Percentiles rank a stretch among this genome's conserved stretches.
phyloP scores from a whole-genome alignment of 352 stramenopile genomes.

The Phytopythium chamaehyphon region DNA sequence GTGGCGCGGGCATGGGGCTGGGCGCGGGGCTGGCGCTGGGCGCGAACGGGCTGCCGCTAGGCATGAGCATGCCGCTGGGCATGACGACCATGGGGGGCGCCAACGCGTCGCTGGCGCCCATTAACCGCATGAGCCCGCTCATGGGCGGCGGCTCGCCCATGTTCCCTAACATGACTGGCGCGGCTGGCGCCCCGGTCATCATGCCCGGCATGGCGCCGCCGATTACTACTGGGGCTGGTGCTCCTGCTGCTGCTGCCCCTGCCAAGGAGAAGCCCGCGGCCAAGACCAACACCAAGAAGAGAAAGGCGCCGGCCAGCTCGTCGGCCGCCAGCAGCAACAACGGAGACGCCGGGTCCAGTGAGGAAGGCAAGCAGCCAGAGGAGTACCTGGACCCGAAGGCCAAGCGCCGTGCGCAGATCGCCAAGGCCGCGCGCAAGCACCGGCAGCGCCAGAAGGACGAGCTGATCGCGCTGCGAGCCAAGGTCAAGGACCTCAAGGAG shows the following conservation, averaged over 20 bases:
- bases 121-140: constrained; percentile 72
- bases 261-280: constrained; percentile 50
- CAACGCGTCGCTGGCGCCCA: constrained; percentile 38
- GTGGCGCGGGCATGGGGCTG: constrained; percentile 41
- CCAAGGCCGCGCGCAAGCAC: constrained; percentile 85
- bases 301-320: constrained; percentile 48
- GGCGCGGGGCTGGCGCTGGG: constrained; percentile 9
- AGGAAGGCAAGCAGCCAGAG: constrained; percentile 61
- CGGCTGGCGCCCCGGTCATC: constrained; percentile 3
- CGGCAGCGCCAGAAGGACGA: constrained; percentile 87
- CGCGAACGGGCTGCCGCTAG: constrained; percentile 47
- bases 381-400: constrained; percentile 86
- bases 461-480: constrained; percentile 75
- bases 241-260: constrained; percentile 10
- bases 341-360: constrained; percentile 35
- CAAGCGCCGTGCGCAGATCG: constrained; percentile 84
- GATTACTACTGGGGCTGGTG: constrained; percentile 11
- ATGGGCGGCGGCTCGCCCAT: constrained; percentile 59
- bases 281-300: constrained; percentile 60
- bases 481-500: constrained; percentile 89
- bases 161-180: constrained; percentile 53
- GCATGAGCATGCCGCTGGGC: constrained; percentile 54
- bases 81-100: constrained; percentile 24
- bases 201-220: constrained; percentile 8
- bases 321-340: constrained; percentile 22